Conservation (phyloP, 306 rosid genomes). For the Datisca glomerata region DNA sequence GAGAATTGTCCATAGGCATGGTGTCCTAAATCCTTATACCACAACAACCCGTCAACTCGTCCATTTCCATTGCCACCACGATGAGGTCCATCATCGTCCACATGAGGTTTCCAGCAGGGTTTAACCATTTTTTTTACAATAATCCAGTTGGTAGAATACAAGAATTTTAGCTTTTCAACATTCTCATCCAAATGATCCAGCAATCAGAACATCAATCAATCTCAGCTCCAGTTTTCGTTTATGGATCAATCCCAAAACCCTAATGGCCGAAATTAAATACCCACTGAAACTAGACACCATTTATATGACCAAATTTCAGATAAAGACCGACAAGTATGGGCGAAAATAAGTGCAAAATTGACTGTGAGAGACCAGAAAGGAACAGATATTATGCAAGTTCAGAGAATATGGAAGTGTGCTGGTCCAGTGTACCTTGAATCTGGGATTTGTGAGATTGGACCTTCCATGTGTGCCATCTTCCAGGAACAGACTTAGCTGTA, state of each 20-base stretch:
- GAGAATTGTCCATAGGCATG: constrained; percentile 74
- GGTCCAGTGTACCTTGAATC: constrained; percentile 68
- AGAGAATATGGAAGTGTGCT: constrained; percentile 50
- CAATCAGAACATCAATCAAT: constrained; percentile 10
- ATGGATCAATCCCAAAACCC: constrained; percentile 22
- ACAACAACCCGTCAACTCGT: constrained; percentile 50
- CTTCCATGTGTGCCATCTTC: constrained; percentile 23
- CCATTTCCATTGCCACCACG: constrained; percentile 34
- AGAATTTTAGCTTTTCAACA: constrained; percentile 9
- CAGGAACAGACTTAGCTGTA: constrained; percentile 71
- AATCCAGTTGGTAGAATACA: background rate
- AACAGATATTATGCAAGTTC: constrained; percentile 42
- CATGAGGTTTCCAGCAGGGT: constrained; percentile 55
- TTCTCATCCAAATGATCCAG: constrained; percentile 26
- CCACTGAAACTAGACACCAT: constrained; percentile 39
- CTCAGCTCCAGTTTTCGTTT: constrained; percentile 23
- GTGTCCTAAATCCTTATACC: constrained; percentile 75
- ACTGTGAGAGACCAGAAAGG: constrained; percentile 43
- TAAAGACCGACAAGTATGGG: constrained; percentile 71
- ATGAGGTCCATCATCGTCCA: constrained; percentile 28
- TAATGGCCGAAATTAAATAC: constrained; percentile 23
- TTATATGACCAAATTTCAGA: constrained; percentile 35
- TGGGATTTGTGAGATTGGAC: constrained; percentile 26
- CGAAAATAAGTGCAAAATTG: constrained; percentile 36
- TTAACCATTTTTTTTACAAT: constrained; percentile 36